Evolutionary conservation across 192 early-diverging fungal species (phyloP), one percentile per base, ranked within the genome.

Genomic region (Backusella tuberculispora): DNA sequence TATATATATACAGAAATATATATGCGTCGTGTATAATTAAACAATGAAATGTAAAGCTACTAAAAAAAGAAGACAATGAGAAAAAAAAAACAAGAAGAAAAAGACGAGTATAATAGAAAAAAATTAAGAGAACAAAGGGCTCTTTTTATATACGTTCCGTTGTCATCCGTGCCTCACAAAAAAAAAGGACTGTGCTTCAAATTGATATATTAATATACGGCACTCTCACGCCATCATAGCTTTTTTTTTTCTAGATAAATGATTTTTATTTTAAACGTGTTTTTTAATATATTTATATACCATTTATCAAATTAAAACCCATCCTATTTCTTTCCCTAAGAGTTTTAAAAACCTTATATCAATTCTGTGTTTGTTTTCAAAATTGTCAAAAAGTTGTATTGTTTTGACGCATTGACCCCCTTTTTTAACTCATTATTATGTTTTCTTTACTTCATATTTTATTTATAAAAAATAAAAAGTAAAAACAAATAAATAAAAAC

Each of bases 321-420:
- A 8, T 19, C 0, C 8, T 14, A 6, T 14, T 50, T 19, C 19
- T 50, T 19, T 14, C 19, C 19, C 19, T 0, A 19, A 8, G 9
- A 8, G 19, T 19, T 19, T 19, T 19, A 13, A 48, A 48, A 19
- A 48, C 19, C 21, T 56, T 24, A 24, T 46, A 45, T 45, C 1
- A 46, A 46, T 0, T 7, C 7, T 56, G 21, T 10, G 21, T 21
- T 24, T 56, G 50, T 24, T 56, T 56, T 56, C 50, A 26, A 56
- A 56, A 10, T 24, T 56, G 50, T 56, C 50, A 56, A 56, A 56
- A 0, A 0, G 24, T 4, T 43, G 10, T 21, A 12, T 56, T 50
- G 48, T 50, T 50, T 50, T 56, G 50, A 56, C 19, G 50, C 50
- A 56, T 56, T 56, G 50, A 24, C 50, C 50, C 24, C 48, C n/a